A percentile compares a stretch with the other conserved stretches of the same genome.
These are phyloP conservation scores for Macrolepiota fuliginosa DNA, from an alignment of 768 basidiomycete species.

Conservation along the genomic window DNA sequence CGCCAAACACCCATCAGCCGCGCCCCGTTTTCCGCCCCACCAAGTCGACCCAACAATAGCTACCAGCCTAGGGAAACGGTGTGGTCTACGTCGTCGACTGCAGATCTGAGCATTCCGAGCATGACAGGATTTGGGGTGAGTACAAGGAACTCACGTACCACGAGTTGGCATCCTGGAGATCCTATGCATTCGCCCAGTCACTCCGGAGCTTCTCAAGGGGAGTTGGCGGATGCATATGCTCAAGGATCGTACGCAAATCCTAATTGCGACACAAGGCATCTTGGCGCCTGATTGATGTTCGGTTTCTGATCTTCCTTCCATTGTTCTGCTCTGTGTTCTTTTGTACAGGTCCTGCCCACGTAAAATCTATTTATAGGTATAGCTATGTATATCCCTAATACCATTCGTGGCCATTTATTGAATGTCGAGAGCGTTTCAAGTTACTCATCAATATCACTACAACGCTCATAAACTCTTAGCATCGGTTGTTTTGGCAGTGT, in stretches of 20 bases:
- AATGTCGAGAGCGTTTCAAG: no score
- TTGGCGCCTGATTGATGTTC: not conserved
- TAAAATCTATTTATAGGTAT: not conserved
- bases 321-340: not conserved
- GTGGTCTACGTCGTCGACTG: conserved; percentile 10
- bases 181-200: not conserved
- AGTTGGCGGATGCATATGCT: not conserved
- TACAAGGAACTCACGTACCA: conserved; percentile 2
- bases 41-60: conserved; percentile 5
- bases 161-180: conserved; percentile 7
- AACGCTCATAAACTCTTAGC: no score
- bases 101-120: conserved; percentile 6
- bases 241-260: not conserved
- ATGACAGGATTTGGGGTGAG: conserved; percentile 13
- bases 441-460: no score
- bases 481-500: no score
- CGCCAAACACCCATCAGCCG: not conserved
- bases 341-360: not conserved
- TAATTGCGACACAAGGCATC: not conserved
- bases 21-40: conserved; percentile 1
- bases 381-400: no score
- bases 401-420: no score
- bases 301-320: not conserved
- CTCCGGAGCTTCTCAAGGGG: conserved; percentile 2
- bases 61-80: conserved; percentile 5